Base-by-base conservation (phyloP, 192 early-diverging fungal genomes). In the Chytriomyces hyalinus region DNA sequence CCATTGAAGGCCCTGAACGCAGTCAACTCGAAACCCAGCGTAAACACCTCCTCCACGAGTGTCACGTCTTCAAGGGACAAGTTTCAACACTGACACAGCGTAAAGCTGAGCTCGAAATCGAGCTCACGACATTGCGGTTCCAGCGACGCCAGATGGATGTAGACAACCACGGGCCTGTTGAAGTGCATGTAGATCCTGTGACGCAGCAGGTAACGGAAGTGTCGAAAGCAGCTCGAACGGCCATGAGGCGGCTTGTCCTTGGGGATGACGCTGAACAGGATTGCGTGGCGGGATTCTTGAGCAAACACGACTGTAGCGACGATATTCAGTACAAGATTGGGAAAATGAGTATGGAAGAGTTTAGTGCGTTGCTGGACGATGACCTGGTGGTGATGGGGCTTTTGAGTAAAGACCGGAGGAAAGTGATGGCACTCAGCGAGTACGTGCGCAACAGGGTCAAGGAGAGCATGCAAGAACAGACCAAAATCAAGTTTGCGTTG, bases 401-500 rank as follows among this genome's bases (percentile, higher is more conserved):
- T 24, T 60, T 82, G 24, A 48, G 80, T 20, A 82, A 83, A 74
- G 87, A 88, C 62, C 72, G 83, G 28, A 66, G 85, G 4, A 84
- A 87, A 57, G 66, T 89, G 5, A 22, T 89, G 62, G 86, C 85
- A 6, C 72, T 89, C 74, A 60, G 76, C 5, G 87, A 89, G 46
- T 87, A 87, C 61, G 80, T 86, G 13, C 66, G 84, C 5, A 89
- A 87, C 64, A 49, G 85, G 6, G 83, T 89, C 59, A 85, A 84
- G 53, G 87, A 89, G 66, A 78, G 81, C 50, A 59, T 87, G 53
- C 81, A 83, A 66, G 87, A 89, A 75, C 81, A 81, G 49, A 76
- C 77, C 43, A 86, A 85, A 70, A 76, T 87, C 36, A 89, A 89
- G 73, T 84, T 84, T 73, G 64, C 68, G 15, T 63, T 89, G 22